phyloP scores from a whole-genome alignment of 352 stramenopile species.

The Phytophthora constricta region DNA sequence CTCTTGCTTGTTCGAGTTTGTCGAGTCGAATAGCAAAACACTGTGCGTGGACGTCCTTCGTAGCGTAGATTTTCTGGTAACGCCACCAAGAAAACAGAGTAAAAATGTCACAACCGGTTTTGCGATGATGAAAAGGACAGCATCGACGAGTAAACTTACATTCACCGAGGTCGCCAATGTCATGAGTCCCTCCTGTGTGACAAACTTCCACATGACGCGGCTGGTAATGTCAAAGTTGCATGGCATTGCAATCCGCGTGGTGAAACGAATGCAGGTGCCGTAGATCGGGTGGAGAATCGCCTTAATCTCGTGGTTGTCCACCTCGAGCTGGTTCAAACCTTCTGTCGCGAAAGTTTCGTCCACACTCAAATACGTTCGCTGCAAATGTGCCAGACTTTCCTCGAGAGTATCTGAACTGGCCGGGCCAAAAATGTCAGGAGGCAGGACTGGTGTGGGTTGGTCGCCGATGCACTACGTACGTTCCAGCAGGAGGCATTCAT shows the following conservation, averaged over 20 bases:
- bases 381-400: slow-evolving; percentile 28
- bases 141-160: slow-evolving; percentile 14
- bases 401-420: slow-evolving; percentile 30
- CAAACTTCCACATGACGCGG: slow-evolving; percentile 31
- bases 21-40: slow-evolving; percentile 30
- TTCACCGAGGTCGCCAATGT: slow-evolving; percentile 33
- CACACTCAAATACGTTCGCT: slow-evolving; percentile 27
- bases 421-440: slow-evolving; percentile 27
- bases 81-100: background rate
- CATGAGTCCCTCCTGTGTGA: slow-evolving; percentile 26
- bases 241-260: slow-evolving; percentile 28
- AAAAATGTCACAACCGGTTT: background rate
- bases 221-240: slow-evolving; percentile 32
- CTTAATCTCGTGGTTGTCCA: slow-evolving; percentile 36
- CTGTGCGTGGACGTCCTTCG: slow-evolving; percentile 32
- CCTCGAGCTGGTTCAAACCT: slow-evolving; percentile 21
- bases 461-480: slow-evolving; percentile 4
- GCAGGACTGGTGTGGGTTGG: slow-evolving; percentile 15
- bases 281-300: slow-evolving; percentile 27
- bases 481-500: background rate
- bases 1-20: slow-evolving; percentile 14
- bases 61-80: slow-evolving; percentile 36
- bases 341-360: slow-evolving; percentile 25
- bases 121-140: background rate
- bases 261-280: slow-evolving; percentile 34